These are phyloP conservation scores for Stylosanthes scabra DNA, from an alignment of 331 rosid genomes.

Conservation along the genomic window DNA sequence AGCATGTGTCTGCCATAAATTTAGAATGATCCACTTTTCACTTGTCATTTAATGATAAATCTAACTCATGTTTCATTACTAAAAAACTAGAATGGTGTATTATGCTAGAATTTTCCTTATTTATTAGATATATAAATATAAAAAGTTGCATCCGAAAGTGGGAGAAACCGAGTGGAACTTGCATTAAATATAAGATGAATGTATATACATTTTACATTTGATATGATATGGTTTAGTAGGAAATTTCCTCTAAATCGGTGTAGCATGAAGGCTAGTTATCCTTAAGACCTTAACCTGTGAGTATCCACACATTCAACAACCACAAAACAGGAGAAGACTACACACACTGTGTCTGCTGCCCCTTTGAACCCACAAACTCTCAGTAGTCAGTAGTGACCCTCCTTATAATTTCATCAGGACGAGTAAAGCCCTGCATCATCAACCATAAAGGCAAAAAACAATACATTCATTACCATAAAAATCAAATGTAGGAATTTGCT, in stretches of 20 bases:
- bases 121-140: background rate
- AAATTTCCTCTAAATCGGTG: constrained; percentile 12
- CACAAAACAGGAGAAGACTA: constrained; percentile 25
- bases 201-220: constrained; percentile 50
- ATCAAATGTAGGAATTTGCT: constrained; percentile 10
- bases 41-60: too few relatives aligned
- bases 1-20: too few relatives aligned
- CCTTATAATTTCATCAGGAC: constrained; percentile 13
- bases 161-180: constrained; percentile 27
- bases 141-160: background rate
- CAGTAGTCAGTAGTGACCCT: constrained; percentile 15
- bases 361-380: constrained; percentile 4
- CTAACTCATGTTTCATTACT: too few relatives aligned
- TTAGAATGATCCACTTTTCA: too few relatives aligned
- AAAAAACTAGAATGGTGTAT: too few relatives aligned
- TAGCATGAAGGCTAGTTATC: constrained; percentile 40
- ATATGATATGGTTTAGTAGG: background rate
- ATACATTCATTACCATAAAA: background rate
- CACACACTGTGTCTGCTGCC: constrained; percentile 19
- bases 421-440: constrained; percentile 36
- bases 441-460: constrained; percentile 17
- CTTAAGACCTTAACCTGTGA: constrained; percentile 42
- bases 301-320: constrained; percentile 30
- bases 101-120: too few relatives aligned
- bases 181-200: constrained; percentile 49